Base-by-base conservation (phyloP, 1,284 basidiomycete genomes). In the Cutaneotrichosporon cyanovorans region DNA sequence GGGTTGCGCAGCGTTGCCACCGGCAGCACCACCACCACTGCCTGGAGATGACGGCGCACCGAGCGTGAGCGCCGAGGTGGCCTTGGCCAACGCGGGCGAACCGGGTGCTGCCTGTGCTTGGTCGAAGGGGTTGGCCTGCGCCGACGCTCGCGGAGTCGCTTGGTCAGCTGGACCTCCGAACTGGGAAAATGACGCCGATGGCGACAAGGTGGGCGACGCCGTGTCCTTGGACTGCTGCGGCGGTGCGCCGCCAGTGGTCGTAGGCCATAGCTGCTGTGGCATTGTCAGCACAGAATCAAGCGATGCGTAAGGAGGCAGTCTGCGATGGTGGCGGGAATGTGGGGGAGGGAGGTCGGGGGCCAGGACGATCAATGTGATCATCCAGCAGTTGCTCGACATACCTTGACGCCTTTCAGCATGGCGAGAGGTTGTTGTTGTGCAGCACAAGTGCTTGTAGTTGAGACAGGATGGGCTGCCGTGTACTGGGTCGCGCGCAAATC, bases 111-210 rank as follows among this genome's bases (percentile, higher is more conserved):
- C 51, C 46, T 31, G 58, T 53, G 21, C 40, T 55, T 50, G 42
- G 56, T 87, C 85, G 62, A 89, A 87, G 2, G 84, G 86, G 65
- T 87, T 85, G 51, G 65, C 68, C 50, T 76, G 74, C 43, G 74
- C 68, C 47, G 62, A 74, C 11, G 80, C 79, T 55, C 78, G 77
- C 32, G 86, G 85, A 2, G 86, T 89, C 38, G 83, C 77, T 70
- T 85, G 83, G 58, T 82, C 82, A 55, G 70, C 62, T 19, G 80
- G 72, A 33, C 77, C 74, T 22, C 60, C 62, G 16, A 66, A 56
- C 3, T 54, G 21, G 6, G 58, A 46, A 47, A 63, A 65, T 1
- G 65, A 67, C n/a, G 62, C 48, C 2, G 66, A 66, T 9, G 63
- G 62, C 7, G 65, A 65, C 31, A 65, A 46, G 12, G 56, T 52